These are phyloP conservation scores for Rhizopogon vesiculosus DNA, from an alignment of 768 basidiomycete species.

Conservation along the genomic window DNA sequence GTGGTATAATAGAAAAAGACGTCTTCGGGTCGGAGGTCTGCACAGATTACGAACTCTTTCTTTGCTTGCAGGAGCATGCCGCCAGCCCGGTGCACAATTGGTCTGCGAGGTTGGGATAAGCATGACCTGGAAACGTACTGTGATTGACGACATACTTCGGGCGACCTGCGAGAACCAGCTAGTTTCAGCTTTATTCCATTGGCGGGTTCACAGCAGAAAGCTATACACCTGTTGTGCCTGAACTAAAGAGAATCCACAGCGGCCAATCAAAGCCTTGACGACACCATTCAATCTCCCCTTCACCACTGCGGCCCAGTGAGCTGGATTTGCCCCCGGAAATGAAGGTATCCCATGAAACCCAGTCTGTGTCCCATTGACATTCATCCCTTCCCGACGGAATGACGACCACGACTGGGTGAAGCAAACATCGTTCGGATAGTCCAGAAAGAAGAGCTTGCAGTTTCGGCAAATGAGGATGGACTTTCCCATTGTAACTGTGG, in stretches of 20 bases:
- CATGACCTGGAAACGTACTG: background rate
- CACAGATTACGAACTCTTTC: constrained; percentile 69
- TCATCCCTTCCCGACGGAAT: constrained; percentile 39
- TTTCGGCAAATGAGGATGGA: constrained; percentile 65
- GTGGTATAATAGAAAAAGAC: constrained; percentile 84
- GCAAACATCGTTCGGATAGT: constrained; percentile 33
- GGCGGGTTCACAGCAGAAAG: background rate
- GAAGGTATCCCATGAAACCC: constrained; percentile 53
- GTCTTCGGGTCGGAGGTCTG: constrained; percentile 58
- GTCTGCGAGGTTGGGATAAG: constrained; percentile 35
- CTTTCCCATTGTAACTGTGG: constrained; percentile 63
- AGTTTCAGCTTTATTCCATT: background rate
- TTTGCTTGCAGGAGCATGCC: constrained; percentile 73
- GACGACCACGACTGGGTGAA: constrained; percentile 50
- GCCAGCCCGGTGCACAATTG: constrained; percentile 75
- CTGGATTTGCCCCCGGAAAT: constrained; percentile 39
- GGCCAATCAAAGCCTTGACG: constrained; percentile 67
- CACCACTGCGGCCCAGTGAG: constrained; percentile 42
- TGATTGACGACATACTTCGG: constrained; percentile 47
- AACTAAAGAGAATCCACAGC: constrained; percentile 85
- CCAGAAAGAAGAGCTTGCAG: constrained; percentile 51
- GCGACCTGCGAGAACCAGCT: constrained; percentile 21
- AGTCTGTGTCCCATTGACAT: constrained; percentile 29
- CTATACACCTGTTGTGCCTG: constrained; percentile 68
- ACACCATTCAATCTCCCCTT: constrained; percentile 62